Evolutionary conservation across 2,329 filamentous ascomycete genomes (phyloP), one percentile per base, ranked within the genome.

Genomic region (Myrmaecium sp.): DNA sequence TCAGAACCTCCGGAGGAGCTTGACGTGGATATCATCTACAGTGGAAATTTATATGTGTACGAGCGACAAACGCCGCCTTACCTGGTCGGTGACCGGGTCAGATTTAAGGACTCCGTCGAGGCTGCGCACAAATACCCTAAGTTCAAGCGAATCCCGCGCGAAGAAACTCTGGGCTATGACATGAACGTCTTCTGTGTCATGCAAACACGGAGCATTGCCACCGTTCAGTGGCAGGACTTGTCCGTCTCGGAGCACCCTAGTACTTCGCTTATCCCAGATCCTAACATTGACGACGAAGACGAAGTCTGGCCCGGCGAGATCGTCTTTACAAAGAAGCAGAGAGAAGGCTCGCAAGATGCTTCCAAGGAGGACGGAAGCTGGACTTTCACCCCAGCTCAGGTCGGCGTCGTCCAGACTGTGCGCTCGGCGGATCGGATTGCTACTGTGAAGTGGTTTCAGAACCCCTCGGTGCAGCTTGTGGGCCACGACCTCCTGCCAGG

Each of bases 221-320:
- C 50, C 2, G 60, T 73, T 4, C 58, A 62, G 33, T 74, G 69
- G 69, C 67, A 72, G 37, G 64, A 73, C 38, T 51, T 62, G 10
- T 56, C 55, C 6, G 47, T 61, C 16, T 64, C 62, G 1, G 49
- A 52, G 15, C 54, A 66, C 21, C 27, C 42, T 8, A 57, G 58
- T 21, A 55, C 51, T 6, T 41, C 51, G 5, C 37, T 73, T 4
- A 46, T 64, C 4, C 61, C 61, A 2, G 62, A 66, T 28, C 43
- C 51, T 2, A 58, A 59, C 21, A 50, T 64, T 5, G 62, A 65
- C 28, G 63, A 69, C 24, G 57, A 66, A 28, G 64, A 70, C 30
- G 54, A 57, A 26, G 55, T 67, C 1, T 68, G 63, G 56, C 66
- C 67, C 4, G 65, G 66, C 6, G 63, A 70, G 35, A 51, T 70